These are phyloP conservation scores for Lathyrus tuberosus DNA, from an alignment of 306 rosid genomes.

Conservation along the genomic window DNA sequence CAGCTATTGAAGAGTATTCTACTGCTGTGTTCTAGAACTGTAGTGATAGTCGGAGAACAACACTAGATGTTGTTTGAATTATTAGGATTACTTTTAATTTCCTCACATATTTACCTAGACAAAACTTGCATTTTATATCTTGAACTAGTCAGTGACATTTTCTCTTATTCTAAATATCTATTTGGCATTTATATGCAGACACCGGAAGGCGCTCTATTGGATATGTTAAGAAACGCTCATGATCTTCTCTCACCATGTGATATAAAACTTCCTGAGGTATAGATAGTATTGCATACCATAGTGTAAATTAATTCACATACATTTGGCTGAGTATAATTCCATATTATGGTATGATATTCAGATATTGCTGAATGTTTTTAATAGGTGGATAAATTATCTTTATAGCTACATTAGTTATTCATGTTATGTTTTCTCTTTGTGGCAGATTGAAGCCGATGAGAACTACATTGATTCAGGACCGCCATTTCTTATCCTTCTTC, in stretches of 20 bases:
- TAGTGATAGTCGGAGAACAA: not conserved
- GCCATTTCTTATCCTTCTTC: slow-evolving; percentile 89
- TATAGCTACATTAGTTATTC: slow-evolving; percentile 22
- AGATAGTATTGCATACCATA: not conserved
- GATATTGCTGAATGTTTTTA: slow-evolving; percentile 8
- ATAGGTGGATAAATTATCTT: slow-evolving; percentile 12
- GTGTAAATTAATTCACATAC: slow-evolving; percentile 26
- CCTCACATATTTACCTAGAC: slow-evolving; percentile 10
- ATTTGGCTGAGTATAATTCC: slow-evolving; percentile 32
- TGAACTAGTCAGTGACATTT: slow-evolving; percentile 32
- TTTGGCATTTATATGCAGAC: slow-evolving; percentile 65
- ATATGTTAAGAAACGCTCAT: slow-evolving; percentile 74
- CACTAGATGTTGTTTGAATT: not conserved
- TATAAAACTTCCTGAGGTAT: slow-evolving; percentile 84
- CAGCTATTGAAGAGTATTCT: slow-evolving; percentile 18
- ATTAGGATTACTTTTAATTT: slow-evolving; percentile 27
- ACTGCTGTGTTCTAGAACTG: slow-evolving; percentile 25
- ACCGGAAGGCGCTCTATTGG: slow-evolving; percentile 89
- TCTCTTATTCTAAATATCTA: slow-evolving; percentile 26
- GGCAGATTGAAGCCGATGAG: slow-evolving; percentile 81
- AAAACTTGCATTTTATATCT: not conserved
- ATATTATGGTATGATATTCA: slow-evolving; percentile 32
- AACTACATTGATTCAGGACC: slow-evolving; percentile 79
- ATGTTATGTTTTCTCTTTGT: slow-evolving; percentile 25
- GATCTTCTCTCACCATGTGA: slow-evolving; percentile 84